These are phyloP conservation scores for Corymbia maculata DNA, from an alignment of 345 rosid genomes.

Conservation along the genomic window DNA sequence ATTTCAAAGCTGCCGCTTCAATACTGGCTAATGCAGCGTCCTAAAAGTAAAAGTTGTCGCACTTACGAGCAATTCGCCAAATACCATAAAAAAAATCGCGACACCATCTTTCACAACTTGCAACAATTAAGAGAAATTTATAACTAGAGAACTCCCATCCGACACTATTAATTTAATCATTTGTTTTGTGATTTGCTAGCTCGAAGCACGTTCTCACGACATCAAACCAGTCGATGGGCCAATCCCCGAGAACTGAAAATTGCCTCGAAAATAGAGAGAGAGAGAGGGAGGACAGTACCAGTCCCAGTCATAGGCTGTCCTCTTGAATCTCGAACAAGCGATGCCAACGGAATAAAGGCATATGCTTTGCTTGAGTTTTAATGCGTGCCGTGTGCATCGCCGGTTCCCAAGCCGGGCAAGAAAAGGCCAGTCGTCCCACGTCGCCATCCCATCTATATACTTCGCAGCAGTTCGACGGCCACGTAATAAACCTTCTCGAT, in stretches of 20 bases:
- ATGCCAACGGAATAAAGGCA: background rate
- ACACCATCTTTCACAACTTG: background rate
- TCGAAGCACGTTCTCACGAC: background rate
- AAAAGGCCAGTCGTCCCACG: background rate
- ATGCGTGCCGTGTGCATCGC: background rate
- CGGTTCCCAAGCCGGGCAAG: background rate
- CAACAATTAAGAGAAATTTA: background rate
- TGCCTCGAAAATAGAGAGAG: background rate
- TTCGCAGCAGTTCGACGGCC: background rate
- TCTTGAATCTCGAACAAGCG: background rate
- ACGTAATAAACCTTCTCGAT: background rate
- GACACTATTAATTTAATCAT: background rate
- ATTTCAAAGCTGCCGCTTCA: background rate
- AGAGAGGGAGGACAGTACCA: too few relatives aligned
- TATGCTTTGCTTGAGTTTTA: background rate
- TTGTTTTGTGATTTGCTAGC: background rate
- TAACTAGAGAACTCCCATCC: background rate
- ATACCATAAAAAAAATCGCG: background rate
- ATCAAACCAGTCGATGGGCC: background rate
- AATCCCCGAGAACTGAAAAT: background rate
- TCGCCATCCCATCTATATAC: background rate
- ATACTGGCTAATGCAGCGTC: rapidly evolving
- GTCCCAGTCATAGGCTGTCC: background rate
- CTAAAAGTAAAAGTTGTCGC: background rate
- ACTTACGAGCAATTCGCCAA: background rate